A percentile compares a stretch with the other conserved stretches of the same genome.
These are phyloP conservation scores for Penicillium sp. DNA, from an alignment of 2,329 filamentous ascomycete species.

Conservation along the genomic window DNA sequence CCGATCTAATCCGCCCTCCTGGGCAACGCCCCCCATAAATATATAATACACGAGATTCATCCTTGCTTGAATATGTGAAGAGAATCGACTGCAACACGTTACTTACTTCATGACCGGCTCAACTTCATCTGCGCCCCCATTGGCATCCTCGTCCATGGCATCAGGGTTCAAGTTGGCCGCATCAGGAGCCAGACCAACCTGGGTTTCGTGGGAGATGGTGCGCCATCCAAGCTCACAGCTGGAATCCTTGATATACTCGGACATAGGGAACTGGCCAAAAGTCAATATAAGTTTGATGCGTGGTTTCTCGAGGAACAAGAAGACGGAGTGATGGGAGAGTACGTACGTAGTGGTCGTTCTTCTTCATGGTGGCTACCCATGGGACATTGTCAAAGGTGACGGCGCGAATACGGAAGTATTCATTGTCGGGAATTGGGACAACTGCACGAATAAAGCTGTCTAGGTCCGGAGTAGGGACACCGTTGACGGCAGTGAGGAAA, in stretches of 20 bases:
- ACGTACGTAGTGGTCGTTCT: conserved; percentile 88
- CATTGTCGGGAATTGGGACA: conserved; percentile 89
- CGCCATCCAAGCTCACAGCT: conserved; percentile 57
- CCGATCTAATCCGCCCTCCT: not conserved
- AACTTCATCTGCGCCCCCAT: conserved; percentile 36
- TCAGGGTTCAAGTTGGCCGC: conserved; percentile 48
- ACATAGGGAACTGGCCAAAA: conserved; percentile 59
- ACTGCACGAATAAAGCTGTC: conserved; percentile 79
- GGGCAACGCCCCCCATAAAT: conserved; percentile 6
- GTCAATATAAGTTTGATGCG: not conserved
- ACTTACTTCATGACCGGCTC: conserved; percentile 36
- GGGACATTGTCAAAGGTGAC: conserved; percentile 98
- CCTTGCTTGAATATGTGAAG: not conserved
- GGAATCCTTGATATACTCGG: conserved; percentile 63
- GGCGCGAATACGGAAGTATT: conserved; percentile 95
- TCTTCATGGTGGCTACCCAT: conserved; percentile 99
- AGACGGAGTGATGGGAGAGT: not conserved
- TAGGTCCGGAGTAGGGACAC: conserved; percentile 78
- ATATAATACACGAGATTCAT: conserved; percentile 6
- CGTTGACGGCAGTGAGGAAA: conserved; percentile 96
- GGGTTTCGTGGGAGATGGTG: conserved; percentile 56
- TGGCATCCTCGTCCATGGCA: conserved; percentile 47
- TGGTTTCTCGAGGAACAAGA: not conserved
- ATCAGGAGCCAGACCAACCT: conserved; percentile 38
- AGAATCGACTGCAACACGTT: not conserved